phyloP scores from a whole-genome alignment of 768 basidiomycete species.

The Kwoniella sp. region DNA sequence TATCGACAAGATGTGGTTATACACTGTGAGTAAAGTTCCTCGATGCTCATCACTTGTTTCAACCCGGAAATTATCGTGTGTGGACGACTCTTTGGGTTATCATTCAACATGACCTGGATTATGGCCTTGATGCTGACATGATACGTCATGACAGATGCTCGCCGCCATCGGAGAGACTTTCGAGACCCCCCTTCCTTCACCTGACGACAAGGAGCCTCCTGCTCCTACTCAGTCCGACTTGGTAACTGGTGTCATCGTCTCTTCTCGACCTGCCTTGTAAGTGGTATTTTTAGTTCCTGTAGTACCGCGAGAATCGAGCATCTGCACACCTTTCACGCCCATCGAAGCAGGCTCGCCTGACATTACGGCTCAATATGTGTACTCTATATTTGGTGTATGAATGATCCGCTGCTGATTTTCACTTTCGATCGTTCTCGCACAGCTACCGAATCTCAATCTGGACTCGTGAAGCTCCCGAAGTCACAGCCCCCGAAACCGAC shows the following conservation, averaged over 20 bases:
- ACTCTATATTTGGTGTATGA: too few relatives aligned
- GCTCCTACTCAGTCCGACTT: constrained; percentile 61
- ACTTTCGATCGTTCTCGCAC: constrained; percentile 54
- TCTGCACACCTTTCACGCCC: background rate
- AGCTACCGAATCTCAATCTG: constrained; percentile 98
- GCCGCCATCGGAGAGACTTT: constrained; percentile 99
- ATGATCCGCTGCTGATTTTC: background rate
- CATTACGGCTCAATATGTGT: too few relatives aligned
- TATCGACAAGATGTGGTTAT: constrained; percentile 97
- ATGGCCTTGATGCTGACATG: constrained; percentile 3
- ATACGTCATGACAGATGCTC: constrained; percentile 73
- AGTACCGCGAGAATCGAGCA: too few relatives aligned
- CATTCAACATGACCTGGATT: too few relatives aligned
- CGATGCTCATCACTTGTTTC: too few relatives aligned
- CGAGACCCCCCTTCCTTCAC: constrained; percentile 69
- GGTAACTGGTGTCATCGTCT: constrained; percentile 89
- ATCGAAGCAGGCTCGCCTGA: too few relatives aligned
- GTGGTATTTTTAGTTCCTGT: constrained; percentile 31
- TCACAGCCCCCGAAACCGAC: constrained; percentile 54
- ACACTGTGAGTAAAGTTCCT: constrained; percentile 70
- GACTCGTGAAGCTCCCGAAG: constrained; percentile 78
- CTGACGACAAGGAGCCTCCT: constrained; percentile 25
- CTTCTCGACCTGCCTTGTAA: constrained; percentile 69
- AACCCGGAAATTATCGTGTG: too few relatives aligned
- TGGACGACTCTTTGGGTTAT: too few relatives aligned